Evolutionary conservation across 148 eudicot genomes (phyloP).

Genomic region (Persicaria maculosa): DNA sequence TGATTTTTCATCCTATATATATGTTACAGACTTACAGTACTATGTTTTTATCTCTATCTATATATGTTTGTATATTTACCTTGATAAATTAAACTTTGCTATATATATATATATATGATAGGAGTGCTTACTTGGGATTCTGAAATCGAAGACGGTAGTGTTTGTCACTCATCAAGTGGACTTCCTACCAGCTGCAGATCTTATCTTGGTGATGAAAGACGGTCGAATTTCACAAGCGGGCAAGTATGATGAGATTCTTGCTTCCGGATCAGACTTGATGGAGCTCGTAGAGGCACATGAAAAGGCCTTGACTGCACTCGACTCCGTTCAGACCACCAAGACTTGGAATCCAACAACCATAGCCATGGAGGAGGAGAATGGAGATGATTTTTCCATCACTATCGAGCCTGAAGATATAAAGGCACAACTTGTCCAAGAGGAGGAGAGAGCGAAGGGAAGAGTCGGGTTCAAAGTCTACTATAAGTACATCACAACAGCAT

Average conservation of each 20-base stretch:
- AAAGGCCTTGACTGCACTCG: conserved; percentile 44
- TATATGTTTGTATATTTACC: too few species aligned
- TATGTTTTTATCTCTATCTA: too few species aligned
- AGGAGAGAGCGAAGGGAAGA: conserved; percentile 62
- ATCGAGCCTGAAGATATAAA: conserved; percentile 8
- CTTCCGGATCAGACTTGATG: conserved; percentile 52
- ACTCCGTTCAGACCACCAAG: conserved; percentile 19
- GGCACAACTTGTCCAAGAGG: conserved; percentile 63
- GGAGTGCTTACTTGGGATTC: conserved; percentile 50
- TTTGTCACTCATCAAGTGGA: conserved; percentile 76
- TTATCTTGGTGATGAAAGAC: conserved; percentile 71
- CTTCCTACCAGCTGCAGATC: conserved; percentile 54
- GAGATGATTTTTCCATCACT: background rate
- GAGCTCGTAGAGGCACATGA: conserved; percentile 67
- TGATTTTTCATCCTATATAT: too few species aligned
- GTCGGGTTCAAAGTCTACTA: conserved; percentile 56
- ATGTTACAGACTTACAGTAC: too few species aligned
- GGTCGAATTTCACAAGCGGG: conserved; percentile 62
- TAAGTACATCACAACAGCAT: conserved; percentile 64
- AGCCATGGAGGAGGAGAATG: conserved; percentile 9
- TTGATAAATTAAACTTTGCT: too few species aligned
- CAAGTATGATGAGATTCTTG: conserved; percentile 47
- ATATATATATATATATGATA: conserved; percentile 19
- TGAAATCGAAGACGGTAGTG: conserved; percentile 46
- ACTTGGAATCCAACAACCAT: background rate